Evolutionary conservation across 2,329 filamentous ascomycete species (phyloP), one percentile per base, ranked within the genome.

Genomic region (Colletotrichum kahawae): DNA sequence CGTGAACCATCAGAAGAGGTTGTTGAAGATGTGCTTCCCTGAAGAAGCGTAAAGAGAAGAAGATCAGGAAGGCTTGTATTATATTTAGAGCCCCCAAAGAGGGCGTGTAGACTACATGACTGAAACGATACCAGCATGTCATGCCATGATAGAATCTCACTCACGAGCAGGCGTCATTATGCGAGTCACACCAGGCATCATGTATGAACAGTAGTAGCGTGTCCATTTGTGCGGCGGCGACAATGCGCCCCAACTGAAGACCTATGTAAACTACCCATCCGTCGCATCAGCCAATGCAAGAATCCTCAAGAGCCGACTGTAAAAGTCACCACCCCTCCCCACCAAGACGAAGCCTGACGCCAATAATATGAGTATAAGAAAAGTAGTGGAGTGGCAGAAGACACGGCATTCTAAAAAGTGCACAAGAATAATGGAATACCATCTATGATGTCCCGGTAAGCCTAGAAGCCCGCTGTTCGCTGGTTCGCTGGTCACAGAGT

Each of bases 1-100:
- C 77, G 90, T 94, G 72, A 85, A 76, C 59, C 87, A 88, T 74
- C 78, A 82, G 65, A 75, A 78, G 56, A 81, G 82, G 67, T 77
- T 90, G 54, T 60, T 82, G 66, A 79, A 59, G 29, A 51, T 57
- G 43, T 75, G 43, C 24, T 75, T 75, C 5, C 36, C 63, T 2
- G 33, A 34, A 27, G 36, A 34, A 34, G 14, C 21, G n/a, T 62
- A 43, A 43, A n/a, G 8, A 34, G 21, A 16, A 16, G 60, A 12
- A 29, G 38, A 48, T 21, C 9, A 12, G 24, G 24, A 31, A 0
- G 54, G 54, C 54, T 63, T 43, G 34, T 43, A 63, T 27, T 43
- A 63, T 63, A 43, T 27, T 21, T 12, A 43, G 21, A 63, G 21
- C 24, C 34, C 34, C 4, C 8, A 29, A 27, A 38, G 43, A 10